Percentiles rank a stretch among this genome's conserved stretches.
These are phyloP conservation scores for Lagenidium giganteum DNA, from an alignment of 352 stramenopile genomes.

Conservation along the genomic window DNA sequence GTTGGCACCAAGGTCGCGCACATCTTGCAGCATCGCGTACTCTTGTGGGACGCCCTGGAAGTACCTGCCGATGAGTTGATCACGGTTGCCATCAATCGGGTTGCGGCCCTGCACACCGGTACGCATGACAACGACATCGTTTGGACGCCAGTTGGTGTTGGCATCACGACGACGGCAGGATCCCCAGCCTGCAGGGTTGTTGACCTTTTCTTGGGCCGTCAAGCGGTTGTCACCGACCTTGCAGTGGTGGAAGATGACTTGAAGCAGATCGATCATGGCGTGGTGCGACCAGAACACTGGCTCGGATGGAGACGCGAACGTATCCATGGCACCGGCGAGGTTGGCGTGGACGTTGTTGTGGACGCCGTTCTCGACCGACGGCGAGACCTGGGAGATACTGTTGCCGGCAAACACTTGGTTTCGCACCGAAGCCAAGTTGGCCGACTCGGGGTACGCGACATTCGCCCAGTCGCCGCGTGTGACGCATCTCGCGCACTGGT, in stretches of 20 bases:
- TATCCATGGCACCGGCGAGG: constrained; percentile 28
- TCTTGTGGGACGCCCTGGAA: constrained; percentile 29
- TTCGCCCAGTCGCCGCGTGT: constrained; percentile 28
- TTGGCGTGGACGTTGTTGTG: constrained; percentile 47
- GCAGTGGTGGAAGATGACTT: constrained; percentile 53
- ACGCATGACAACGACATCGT: constrained; percentile 34
- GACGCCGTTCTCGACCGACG: constrained; percentile 23
- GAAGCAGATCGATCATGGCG: constrained; percentile 41
- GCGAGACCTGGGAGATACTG: constrained; percentile 41
- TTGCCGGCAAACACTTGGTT: constrained; percentile 30
- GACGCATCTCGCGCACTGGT: constrained; percentile 29
- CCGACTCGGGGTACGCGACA: constrained; percentile 13
- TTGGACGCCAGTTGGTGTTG: constrained; percentile 24
- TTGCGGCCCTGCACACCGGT: constrained; percentile 26
- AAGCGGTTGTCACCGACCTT: constrained; percentile 3
- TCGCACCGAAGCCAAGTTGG: constrained; percentile 29
- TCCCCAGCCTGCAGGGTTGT: constrained; percentile 29
- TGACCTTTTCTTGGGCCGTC: neutral
- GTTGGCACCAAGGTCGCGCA: constrained; percentile 32
- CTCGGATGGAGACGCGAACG: constrained; percentile 33
- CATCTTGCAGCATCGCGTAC: constrained; percentile 42
- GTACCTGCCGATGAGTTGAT: constrained; percentile 32
- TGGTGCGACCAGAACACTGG: constrained; percentile 62
- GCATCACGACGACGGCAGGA: constrained; percentile 27
- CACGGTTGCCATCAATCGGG: too few relatives aligned